Base-by-base conservation (phyloP, 345 rosid species). In the Schrenkiella parvula region DNA sequence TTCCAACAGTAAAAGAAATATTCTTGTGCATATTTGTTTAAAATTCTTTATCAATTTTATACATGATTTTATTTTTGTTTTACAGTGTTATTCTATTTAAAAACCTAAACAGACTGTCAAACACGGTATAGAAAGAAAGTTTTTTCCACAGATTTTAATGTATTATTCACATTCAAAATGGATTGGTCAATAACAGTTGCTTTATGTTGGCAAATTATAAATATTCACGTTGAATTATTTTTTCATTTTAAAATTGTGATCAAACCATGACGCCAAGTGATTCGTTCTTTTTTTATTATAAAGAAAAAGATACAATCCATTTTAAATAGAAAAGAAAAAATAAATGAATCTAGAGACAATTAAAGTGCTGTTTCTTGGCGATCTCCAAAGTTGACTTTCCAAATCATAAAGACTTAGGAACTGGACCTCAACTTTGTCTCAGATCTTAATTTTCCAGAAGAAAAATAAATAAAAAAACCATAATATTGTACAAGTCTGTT, bases 361-460 rank as follows among this genome's bases (percentile, higher is more conserved):
- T 51, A 75, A 68, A 68, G 46, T 38, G 19, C 4, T 68, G 60
- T 60, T 41, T 52, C 44, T 41, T 52, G 47, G 7, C 69, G 57
- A 75, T 22, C 69, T 63, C 54, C 71, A 70, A 69, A 76, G 75
- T 70, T 76, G 80, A 76, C 80, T 62, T 61, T 60, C 73, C 11
- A 43, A 59, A 43, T 60, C 50, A 54, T 41, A 41, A 31, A 50
- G 38, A 59, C 55, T 48, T 41, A 41, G 11, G 52, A 62, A 61
- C 42, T 53, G 59, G 70, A 75, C 75, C 52, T 54, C 64, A 68
- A 26, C 79, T 68, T 69, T 34, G 46, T 65, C 58, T 32, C 55
- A 10, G 75, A 69, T 61, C 66, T 62, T 69, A 61, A 53, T 75
- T 52, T 75, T 44, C 39, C 19, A 59, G 10, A 4, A 3, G 37